Conservation (phyloP, 495 filamentous ascomycete species). For the Aeminium ludgeri region DNA sequence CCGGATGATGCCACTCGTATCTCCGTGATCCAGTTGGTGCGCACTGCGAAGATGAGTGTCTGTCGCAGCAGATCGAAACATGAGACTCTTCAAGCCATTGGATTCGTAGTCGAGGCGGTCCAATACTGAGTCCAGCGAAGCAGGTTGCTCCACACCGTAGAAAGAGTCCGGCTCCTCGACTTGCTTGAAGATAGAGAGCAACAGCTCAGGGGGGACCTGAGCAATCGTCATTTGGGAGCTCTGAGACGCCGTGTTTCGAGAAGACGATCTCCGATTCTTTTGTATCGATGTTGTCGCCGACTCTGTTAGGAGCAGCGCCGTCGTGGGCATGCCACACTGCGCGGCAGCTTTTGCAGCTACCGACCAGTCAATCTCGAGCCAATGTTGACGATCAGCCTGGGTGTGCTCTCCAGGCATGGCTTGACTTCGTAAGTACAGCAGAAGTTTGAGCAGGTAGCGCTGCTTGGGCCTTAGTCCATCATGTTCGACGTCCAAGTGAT, state of each 20-base stretch:
- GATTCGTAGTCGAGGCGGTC: constrained; percentile 80
- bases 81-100: constrained; percentile 70
- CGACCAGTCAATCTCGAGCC: constrained; percentile 70
- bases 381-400: constrained; percentile 57
- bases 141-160: constrained; percentile 74
- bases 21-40: constrained; percentile 24
- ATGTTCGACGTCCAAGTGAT: neutral
- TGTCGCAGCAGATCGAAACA: constrained; percentile 81
- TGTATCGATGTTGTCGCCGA: constrained; percentile 35
- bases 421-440: constrained; percentile 81
- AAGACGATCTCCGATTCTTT: constrained; percentile 4
- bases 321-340: constrained; percentile 70
- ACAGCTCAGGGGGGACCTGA: constrained; percentile 41
- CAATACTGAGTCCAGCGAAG: constrained; percentile 58
- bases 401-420: constrained; percentile 56
- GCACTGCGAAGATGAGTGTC: constrained; percentile 57
- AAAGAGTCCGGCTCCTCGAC: constrained; percentile 92
- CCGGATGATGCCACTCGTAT: constrained; percentile 36
- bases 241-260: constrained; percentile 2
- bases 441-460: constrained; percentile 50
- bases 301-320: constrained; percentile 69
- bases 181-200: constrained; percentile 69
- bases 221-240: constrained; percentile 3
- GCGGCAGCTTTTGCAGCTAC: constrained; percentile 61
- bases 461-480: constrained; percentile 4